Base-by-base conservation (phyloP, 768 basidiomycete genomes). In the Trametes cinnabarina region DNA sequence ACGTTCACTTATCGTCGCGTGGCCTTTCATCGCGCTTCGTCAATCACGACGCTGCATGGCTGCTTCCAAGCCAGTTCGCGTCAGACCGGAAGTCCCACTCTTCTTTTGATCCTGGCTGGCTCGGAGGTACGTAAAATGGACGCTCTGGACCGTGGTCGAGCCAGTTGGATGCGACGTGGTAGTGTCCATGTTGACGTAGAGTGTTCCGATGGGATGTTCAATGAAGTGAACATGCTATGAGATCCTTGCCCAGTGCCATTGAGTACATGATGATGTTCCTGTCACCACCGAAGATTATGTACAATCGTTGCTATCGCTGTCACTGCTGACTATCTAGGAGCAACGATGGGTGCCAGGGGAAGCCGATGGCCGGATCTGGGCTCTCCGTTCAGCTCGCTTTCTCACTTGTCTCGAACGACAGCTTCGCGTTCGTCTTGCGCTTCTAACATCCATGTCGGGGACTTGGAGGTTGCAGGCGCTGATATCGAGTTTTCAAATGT, bases 61-160 rank as follows among this genome's bases (percentile, higher is more conserved):
- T 22, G 11, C 37, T 20, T 32, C 42, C 41, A 41, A 26, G n/a
- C 20, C 34, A n/a, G 34, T 46, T 34, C 26, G 6, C 19, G 26
- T 25, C 20, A 9, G n/a, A 12, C 43, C 19, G 26, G 26, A n/a
- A n/a, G 47, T 32, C 40, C 22, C 32, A 22, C 51, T 54, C 43
- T 46, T 54, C 42, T 52, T 19, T 32, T 58, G 57, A 58, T 58
- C 57, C 44, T 52, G 46, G 26, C 28, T 12, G n/a, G 47, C 58
- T 48, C 51, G 51, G 58, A 47, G 39, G 57, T 41, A n/a, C n/a
- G n/a, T n/a, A n/a, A 25, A 12, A 12, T 32, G 6, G 7, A 25
- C 11, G 44, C 4, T 14, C 43, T 44, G 3, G 43, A 14, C 23
- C 15, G 25, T 12, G 44, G 41, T 42, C 25, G 37, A 8, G 37